Percentiles rank a stretch among this genome's conserved stretches.
Conservation (phyloP, 2,329 filamentous ascomycete genomes). For the Fusarium gaditjirri region DNA sequence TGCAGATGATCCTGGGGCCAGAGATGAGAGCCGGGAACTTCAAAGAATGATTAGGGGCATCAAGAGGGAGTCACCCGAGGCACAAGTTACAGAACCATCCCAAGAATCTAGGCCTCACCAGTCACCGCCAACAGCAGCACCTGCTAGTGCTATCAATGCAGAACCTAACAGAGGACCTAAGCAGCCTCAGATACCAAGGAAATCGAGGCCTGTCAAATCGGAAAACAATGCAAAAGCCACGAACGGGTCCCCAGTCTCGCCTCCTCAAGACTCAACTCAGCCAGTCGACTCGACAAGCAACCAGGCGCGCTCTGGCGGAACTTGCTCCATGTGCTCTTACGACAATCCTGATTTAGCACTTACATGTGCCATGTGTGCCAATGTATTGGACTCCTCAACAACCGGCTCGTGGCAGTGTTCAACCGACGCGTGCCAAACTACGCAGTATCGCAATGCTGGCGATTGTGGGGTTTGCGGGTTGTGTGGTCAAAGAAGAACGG, state of each 20-base stretch:
- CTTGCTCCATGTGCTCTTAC: constrained; percentile 75
- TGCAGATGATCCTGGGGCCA: constrained; percentile 56
- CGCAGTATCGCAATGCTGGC: constrained; percentile 72
- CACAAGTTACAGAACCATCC: background rate
- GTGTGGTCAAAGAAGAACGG: constrained; percentile 64
- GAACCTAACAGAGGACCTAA: constrained; percentile 7
- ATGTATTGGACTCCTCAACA: constrained; percentile 71
- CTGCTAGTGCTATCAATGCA: constrained; percentile 17
- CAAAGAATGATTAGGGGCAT: constrained; percentile 53
- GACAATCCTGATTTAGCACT: constrained; percentile 64
- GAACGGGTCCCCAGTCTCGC: background rate
- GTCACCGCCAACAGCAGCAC: background rate
- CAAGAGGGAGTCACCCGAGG: constrained; percentile 36
- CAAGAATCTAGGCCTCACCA: background rate
- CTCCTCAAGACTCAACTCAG: background rate
- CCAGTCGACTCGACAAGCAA: background rate
- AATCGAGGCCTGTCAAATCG: background rate
- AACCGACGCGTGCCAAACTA: constrained; percentile 64
- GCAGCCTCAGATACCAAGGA: background rate
- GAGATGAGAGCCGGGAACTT: constrained; percentile 72
- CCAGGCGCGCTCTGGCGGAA: background rate
- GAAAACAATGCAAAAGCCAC: background rate
- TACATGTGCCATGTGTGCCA: constrained; percentile 75
- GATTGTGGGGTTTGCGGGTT: constrained; percentile 77
- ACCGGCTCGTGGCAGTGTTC: constrained; percentile 72